Evolutionary conservation across 2,329 filamentous ascomycete genomes (phyloP), one percentile per base, ranked within the genome.

Genomic region (Coniochaeta ligniaria): DNA sequence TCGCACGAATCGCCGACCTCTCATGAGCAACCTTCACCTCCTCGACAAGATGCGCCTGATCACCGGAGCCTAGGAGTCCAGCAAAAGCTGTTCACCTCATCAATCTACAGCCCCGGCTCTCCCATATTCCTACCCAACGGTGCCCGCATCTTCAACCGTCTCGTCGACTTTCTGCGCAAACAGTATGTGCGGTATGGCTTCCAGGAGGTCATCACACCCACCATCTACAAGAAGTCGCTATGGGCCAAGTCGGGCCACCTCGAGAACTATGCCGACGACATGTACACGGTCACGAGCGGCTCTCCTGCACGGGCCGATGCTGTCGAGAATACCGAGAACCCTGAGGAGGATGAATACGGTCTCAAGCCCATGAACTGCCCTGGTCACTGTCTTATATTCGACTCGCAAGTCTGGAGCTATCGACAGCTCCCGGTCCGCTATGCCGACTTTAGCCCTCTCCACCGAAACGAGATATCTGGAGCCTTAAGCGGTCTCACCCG

Each of bases 301-400:
- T 76, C 81, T 66, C 70, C 73, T 58, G 64, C 77, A 64, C 68
- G 77, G 60, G 73, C 70, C 56, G 72, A 75, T 12, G 62, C 64
- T 28, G 24, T 65, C 58, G 60, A 69, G 62, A 33, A 33, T 71
- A 24, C 76, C 76, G 85, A 89, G 63, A 26, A 24, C 70, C 26
- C 76, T 76, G 85, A 89, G 63, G 81, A 84, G 63, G 86, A 88
- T 64, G 88, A 90, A 63, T 96, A 91, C 73, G 91, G 90, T 20
- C 77, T 96, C 66, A 96, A 96, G 74, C 92, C 92, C 16, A 96
- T 96, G 92, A 96, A 96, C 71, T 96, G 92, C 71, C 92, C 92
- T 0, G 92, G 91, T 3, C 92, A 96, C 73, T 96, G 91, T 71
- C 78, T 96, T 64, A 83, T 96, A 63, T 96, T 96, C 71, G 87